phyloP scores from a whole-genome alignment of 129 eudicot genomes.

The Kitagawia praeruptora region DNA sequence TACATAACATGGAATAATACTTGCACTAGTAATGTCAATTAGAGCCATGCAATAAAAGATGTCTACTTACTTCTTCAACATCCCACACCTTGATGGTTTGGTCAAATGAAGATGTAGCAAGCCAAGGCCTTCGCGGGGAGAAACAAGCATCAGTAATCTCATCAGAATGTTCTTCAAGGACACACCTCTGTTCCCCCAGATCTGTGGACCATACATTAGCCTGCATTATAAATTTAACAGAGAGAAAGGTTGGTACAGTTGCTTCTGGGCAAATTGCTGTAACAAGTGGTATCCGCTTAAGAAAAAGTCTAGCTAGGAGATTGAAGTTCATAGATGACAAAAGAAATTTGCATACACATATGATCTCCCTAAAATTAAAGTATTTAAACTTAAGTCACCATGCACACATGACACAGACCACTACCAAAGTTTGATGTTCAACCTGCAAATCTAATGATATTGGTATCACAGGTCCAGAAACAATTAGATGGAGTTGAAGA shows the following conservation, averaged over 20 bases:
- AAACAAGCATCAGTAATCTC: conserved; percentile 59
- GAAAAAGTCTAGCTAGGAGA: background rate
- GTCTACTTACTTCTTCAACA: conserved; percentile 41
- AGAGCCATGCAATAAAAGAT: background rate
- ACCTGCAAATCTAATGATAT: background rate
- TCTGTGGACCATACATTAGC: conserved; percentile 47
- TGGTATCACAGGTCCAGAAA: background rate
- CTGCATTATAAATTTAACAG: conserved; percentile 27
- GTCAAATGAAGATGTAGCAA: conserved; percentile 67
- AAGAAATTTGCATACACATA: background rate
- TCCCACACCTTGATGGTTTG: conserved; percentile 64
- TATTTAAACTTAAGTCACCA: background rate
- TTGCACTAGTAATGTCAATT: background rate
- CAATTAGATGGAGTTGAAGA: background rate
- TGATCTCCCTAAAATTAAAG: background rate
- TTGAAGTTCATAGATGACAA: background rate
- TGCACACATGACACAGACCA: background rate
- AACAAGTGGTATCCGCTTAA: background rate
- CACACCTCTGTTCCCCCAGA: conserved; percentile 27
- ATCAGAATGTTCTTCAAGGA: conserved; percentile 47
- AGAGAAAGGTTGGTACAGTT: background rate
- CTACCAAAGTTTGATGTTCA: background rate
- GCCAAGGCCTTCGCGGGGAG: conserved; percentile 35
- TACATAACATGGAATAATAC: background rate
- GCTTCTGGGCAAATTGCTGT: background rate